Evolutionary conservation across 2,329 filamentous ascomycete genomes (phyloP), one percentile per base, ranked within the genome.

Genomic region (Delphinella strobiligena): DNA sequence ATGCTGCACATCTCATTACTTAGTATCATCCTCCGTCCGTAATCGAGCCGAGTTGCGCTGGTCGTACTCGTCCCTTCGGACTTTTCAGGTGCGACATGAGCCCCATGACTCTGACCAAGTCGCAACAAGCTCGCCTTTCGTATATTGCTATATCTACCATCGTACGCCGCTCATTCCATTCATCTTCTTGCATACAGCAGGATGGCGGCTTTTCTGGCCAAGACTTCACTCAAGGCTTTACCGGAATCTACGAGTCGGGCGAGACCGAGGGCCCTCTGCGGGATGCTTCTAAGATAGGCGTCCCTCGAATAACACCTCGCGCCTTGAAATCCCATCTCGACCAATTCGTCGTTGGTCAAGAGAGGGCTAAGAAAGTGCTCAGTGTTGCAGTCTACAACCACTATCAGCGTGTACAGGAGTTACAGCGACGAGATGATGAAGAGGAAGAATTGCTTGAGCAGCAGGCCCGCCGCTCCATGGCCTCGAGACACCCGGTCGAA

Each of bases 371-470:
- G 69, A 93, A 93, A 61, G 84, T 88, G 11, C 78, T 96, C 47
- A 91, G 86, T 47, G 81, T 89, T 3, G 87, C 89, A 5, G 83
- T 98, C 19, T 95, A 93, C 66, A 95, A 96, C 55, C 91, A 98
- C 58, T 95, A 96, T 56, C 86, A 95, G 61, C 77, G 84, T 34
- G 74, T 94, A 44, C 79, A 88, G 51, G 78, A 82, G 59, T 54
- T 81, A 17, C 74, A 86, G 52, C 71, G 86, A 36, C 76, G 80
- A 43, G 76, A 91, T 48, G 78, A 88, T 40, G 87, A 94, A 52
- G 76, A 84, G 32, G 80, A 86, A 46, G 83, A 82, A 61, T 55
- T 78, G 36, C 67, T 80, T 52, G 75, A 82, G 31, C 82, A 87
- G 56, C 74, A 78, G 44, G 76, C 80, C 54, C 70, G 81, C 42